Evolutionary conservation across 768 basidiomycete genomes (phyloP).

Genomic region (Boletales sp.): DNA sequence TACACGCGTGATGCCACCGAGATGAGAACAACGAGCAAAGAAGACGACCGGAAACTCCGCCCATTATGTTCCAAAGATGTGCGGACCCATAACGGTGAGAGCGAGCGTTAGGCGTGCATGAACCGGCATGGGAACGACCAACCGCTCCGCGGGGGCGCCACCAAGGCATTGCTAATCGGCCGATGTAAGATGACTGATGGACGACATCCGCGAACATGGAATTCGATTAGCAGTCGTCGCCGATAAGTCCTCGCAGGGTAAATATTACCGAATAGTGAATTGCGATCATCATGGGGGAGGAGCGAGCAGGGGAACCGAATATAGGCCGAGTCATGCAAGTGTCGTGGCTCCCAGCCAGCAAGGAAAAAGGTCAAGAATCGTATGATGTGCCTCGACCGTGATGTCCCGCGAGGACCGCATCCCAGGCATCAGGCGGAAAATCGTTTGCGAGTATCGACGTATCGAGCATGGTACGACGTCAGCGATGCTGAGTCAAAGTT

Average conservation of each 20-base stretch:
- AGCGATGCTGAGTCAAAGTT: not conserved
- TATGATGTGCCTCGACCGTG: not conserved
- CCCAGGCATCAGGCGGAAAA: not conserved
- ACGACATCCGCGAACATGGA: no score
- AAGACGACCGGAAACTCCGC: not conserved
- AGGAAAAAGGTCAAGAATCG: not conserved
- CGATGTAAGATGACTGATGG: no score
- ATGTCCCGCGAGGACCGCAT: not conserved
- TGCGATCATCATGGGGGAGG: constrained; percentile 17
- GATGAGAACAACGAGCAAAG: no score
- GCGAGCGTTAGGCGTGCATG: not conserved
- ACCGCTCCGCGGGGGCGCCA: constrained; percentile 1
- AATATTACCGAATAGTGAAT: not conserved
- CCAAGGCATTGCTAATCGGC: not conserved
- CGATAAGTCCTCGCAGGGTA: no score
- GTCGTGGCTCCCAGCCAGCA: constrained; percentile 2
- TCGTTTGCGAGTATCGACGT: not conserved
- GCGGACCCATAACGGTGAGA: not conserved
- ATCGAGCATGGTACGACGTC: not conserved
- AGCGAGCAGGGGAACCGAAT: not conserved
- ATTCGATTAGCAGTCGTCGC: no score
- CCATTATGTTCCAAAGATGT: not conserved
- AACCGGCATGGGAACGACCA: not conserved
- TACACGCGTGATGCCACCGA: not conserved
- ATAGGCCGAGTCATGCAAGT: constrained; percentile 3